Evolutionary conservation across 257 asterid genomes (phyloP), one percentile per base, ranked within the genome.

Genomic region (Catharanthus roseus): DNA sequence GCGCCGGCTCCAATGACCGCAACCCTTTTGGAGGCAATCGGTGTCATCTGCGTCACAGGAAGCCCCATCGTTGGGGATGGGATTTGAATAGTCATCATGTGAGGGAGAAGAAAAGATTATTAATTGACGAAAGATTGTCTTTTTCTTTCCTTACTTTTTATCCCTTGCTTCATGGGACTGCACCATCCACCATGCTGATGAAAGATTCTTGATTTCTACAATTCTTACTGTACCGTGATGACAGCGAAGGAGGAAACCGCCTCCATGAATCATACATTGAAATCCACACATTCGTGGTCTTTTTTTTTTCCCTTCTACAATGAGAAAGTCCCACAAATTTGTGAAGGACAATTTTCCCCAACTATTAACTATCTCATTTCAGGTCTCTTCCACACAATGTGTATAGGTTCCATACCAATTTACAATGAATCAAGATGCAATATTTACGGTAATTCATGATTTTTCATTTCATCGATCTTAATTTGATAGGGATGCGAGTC

Each of bases 1-100:
- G 97, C 96, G 0, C 98, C 98, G 65, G 97, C 98, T 12, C 96
- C 97, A 75, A 93, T 87, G 67, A 90, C 97, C 81, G 97, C 98
- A 76, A 89, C 96, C 74, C 74, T 85, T 79, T 82, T 77, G 73
- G 86, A 72, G 41, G 82, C 41, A 23, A 68, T 55, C 23, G 81
- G 56, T 36, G 84, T 79, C 85, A 78, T 77, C 3, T 77, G 74
- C 18, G 61, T 70, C 38, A 58, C 72, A 34, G 78, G 80, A 61
- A 71, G 54, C 54, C 51, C 69, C 70, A 62, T 7, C 0, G 77
- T 19, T 65, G 82, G 68, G 45, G 21, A 53, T 55, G 80, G 66
- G n/a, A 51, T 80, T 61, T 75, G 82, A 54, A 83, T 69, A 12
- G 62, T 63, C 91, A 85, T 86, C 29, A 36, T 57, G 31, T 10